Base-by-base conservation (phyloP, 495 filamentous ascomycete genomes). In the Aspergillus cristatus region DNA sequence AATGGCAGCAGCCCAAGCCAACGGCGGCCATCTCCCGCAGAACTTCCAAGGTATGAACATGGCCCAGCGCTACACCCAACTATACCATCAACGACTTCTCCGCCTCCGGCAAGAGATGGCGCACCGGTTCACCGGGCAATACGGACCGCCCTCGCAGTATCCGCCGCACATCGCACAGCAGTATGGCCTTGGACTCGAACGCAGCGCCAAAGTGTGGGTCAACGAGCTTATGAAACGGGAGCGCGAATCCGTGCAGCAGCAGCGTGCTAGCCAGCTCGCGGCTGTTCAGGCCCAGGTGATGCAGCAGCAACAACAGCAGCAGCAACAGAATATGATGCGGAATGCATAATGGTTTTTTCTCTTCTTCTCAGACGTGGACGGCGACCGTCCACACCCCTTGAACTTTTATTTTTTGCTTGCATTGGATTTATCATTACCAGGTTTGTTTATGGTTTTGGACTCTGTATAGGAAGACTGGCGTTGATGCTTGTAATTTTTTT, bases 171-270 rank as follows among this genome's bases (percentile, higher is more conserved):
- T 67, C 28, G 57, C 59, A 24, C 61, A 65, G 38, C 60, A 68
- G 18, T 68, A 69, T 26, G 51, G 46, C 15, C 35, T 48, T 32
- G 60, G 52, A 12, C 37, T 64, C 20, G 60, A 57, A 43, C 48
- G 65, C 33, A 63, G 58, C 18, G 55, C 64, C 26, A 59, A 63
- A 29, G 44, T 62, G 11, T 54, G 67, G 37, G 67, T 75, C 16
- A 42, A 58, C 6, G 68, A 72, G 35, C 47, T 70, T n/a, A 62
- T 78, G 44, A 57, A 55, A 28, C 56, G 60, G 13, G 63, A 65
- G 6, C 53, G 57, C 3, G 57, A 72, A 26, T 43, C 53, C 16
- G 48, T 47, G 11, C 64, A 65, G 18, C 75, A 47, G 33, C 35
- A 50, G 38, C 41, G 60, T 41, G 34, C 58, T 62, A 28, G 62